Conservation (phyloP, 768 basidiomycete genomes). For the Suillus placidus region DNA sequence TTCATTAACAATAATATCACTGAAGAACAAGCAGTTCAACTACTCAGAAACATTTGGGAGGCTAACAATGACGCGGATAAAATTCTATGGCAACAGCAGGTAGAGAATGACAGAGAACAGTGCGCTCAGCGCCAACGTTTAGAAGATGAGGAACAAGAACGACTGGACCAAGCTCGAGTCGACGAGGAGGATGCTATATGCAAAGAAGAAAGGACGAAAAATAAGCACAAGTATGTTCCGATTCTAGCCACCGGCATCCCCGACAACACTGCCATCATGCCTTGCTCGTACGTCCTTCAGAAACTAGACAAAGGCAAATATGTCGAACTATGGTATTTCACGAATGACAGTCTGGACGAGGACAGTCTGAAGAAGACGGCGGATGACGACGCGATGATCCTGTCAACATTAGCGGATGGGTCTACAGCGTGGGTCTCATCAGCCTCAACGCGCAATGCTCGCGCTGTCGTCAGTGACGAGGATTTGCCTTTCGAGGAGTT, state of each 20-base stretch:
- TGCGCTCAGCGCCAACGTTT: background rate
- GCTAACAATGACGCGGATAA: background rate
- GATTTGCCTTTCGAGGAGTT: background rate
- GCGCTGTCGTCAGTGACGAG: background rate
- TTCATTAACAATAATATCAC: background rate
- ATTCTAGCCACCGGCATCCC: too few relatives aligned
- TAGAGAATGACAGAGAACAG: background rate
- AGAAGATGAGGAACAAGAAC: too few relatives aligned
- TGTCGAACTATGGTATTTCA: too few relatives aligned
- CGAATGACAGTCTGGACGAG: too few relatives aligned
- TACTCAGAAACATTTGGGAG: background rate
- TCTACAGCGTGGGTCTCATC: background rate
- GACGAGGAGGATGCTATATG: rapidly evolving
- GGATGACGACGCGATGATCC: background rate
- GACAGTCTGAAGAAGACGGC: background rate
- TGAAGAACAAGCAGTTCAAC: background rate
- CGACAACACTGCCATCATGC: too few relatives aligned
- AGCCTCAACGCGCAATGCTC: rapidly evolving
- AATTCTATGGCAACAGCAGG: background rate
- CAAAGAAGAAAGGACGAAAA: too few relatives aligned
- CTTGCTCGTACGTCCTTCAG: too few relatives aligned
- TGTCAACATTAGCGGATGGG: background rate
- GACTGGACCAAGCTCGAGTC: too few relatives aligned
- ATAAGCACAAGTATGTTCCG: too few relatives aligned
- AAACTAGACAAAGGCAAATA: too few relatives aligned